Evolutionary conservation across 2,329 filamentous ascomycete species (phyloP).

Genomic region (Ambrosiella cleistominuta): DNA sequence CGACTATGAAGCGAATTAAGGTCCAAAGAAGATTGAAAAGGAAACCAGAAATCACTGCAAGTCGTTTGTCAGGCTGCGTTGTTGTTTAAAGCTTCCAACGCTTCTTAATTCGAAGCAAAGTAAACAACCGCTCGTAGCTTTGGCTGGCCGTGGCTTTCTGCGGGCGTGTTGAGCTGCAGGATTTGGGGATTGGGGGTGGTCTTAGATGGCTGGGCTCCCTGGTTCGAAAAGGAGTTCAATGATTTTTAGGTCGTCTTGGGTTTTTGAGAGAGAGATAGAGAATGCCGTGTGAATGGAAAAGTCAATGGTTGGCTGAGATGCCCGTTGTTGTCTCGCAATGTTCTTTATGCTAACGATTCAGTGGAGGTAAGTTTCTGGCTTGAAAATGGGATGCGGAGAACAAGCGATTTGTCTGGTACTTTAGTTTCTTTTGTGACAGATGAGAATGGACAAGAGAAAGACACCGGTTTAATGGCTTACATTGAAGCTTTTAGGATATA

Average conservation of each 20-base stretch:
- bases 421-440: not conserved
- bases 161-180: not conserved
- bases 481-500: not conserved
- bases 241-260: not conserved
- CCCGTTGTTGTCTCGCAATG: not conserved
- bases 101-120: not conserved
- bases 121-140: not conserved
- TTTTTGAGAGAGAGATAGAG: not conserved
- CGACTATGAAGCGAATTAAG: not conserved
- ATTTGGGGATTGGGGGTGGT: not conserved
- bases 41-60: not conserved
- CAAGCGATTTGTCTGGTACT: not conserved
- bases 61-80: not conserved
- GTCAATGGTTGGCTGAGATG: not conserved
- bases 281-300: not conserved
- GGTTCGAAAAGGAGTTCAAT: slow-evolving; percentile 2
- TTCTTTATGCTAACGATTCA: not conserved
- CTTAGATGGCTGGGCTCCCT: not conserved
- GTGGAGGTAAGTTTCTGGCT: not conserved
- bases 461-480: no score
- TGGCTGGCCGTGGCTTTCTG: not conserved
- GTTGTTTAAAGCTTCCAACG: not conserved
- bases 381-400: not conserved
- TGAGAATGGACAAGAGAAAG: not conserved
- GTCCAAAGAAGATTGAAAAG: not conserved